phyloP scores from a whole-genome alignment of 371 early-diverging fungal genomes.

The Mucor lusitanicus region DNA sequence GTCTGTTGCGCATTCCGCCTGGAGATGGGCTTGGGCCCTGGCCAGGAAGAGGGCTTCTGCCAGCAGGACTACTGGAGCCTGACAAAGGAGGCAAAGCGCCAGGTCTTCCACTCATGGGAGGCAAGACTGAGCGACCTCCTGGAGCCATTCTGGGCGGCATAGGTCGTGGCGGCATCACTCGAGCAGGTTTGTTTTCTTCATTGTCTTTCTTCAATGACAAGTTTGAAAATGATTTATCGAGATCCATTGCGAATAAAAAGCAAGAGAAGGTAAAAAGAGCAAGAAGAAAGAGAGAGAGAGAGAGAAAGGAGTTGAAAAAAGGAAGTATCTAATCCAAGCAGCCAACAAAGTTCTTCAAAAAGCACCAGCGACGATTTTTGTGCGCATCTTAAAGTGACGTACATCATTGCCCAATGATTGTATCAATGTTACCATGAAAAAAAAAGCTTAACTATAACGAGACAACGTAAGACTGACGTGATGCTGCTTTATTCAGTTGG shows the following conservation, averaged over 20 bases:
- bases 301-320: not conserved
- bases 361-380: not conserved
- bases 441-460: not conserved
- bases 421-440: not conserved
- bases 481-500: not conserved
- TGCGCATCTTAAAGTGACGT: not conserved
- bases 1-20: conserved; percentile 1
- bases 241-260: conserved; percentile 19
- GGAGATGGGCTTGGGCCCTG: conserved; percentile 2
- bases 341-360: not conserved
- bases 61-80: not conserved
- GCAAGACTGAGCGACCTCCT: conserved; percentile 38
- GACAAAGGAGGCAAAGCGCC: conserved; percentile 26
- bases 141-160: conserved; percentile 19
- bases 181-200: conserved; percentile 13
- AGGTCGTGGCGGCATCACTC: conserved; percentile 22
- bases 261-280: not conserved
- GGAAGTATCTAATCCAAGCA: not conserved
- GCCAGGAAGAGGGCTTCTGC: conserved; percentile 4
- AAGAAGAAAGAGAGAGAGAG: not conserved
- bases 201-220: conserved; percentile 26
- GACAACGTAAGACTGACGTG: not conserved
- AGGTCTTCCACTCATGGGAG: conserved; percentile 42
- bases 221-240: conserved; percentile 30
- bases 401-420: not conserved